Conservation (phyloP, 2,329 filamentous ascomycete species). For the Aspergillus ibericus region DNA sequence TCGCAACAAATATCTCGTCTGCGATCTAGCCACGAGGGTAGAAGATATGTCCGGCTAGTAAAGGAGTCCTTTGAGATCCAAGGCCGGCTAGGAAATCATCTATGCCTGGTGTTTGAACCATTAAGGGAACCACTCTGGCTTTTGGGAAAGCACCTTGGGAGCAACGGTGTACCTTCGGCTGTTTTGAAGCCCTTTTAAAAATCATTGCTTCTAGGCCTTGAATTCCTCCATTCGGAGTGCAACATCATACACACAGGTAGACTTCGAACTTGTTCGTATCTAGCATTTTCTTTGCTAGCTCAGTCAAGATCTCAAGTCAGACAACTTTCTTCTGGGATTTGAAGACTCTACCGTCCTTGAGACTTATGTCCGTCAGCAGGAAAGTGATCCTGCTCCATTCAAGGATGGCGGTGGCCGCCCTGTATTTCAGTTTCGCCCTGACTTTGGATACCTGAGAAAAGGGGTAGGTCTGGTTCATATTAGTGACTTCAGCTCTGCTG, state of each 20-base stretch:
- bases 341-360: slow-evolving; percentile 26
- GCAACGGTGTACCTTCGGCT: slow-evolving; percentile 16
- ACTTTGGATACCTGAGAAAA: slow-evolving; percentile 26
- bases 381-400: slow-evolving; percentile 21
- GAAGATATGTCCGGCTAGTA: slow-evolving; percentile 21
- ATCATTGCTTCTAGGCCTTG: slow-evolving; percentile 38
- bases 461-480: slow-evolving; percentile 26
- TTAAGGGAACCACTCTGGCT: slow-evolving; percentile 39
- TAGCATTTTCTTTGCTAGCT: slow-evolving; percentile 4
- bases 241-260: slow-evolving; percentile 43
- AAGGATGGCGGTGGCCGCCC: slow-evolving; percentile 24
- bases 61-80: slow-evolving; percentile 30
- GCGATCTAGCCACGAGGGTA: slow-evolving; percentile 26
- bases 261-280: background rate
- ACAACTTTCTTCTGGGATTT: slow-evolving; percentile 39
- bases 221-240: slow-evolving; percentile 44
- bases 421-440: slow-evolving; percentile 29
- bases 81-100: slow-evolving; percentile 28
- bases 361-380: slow-evolving; percentile 23
- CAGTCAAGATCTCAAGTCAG: slow-evolving; percentile 38
- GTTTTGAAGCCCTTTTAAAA: slow-evolving; percentile 8
- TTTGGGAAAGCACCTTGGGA: slow-evolving; percentile 25
- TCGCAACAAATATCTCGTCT: slow-evolving; percentile 25
- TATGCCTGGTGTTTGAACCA: slow-evolving; percentile 40
- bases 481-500: slow-evolving; percentile 32